These are phyloP conservation scores for Spathaspora girioi DNA, from an alignment of 805 yeast species.

Conservation along the genomic window DNA sequence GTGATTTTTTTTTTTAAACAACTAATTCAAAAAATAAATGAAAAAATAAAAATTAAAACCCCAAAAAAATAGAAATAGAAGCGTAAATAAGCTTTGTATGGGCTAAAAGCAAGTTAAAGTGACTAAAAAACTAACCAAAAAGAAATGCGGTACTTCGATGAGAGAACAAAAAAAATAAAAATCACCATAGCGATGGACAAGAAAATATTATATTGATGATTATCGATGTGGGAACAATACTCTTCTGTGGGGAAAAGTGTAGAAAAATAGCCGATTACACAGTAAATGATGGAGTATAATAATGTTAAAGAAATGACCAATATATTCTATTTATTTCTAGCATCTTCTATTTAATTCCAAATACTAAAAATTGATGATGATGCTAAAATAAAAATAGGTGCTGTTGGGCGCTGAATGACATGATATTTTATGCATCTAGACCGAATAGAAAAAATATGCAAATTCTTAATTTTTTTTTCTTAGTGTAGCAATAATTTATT, in stretches of 20 bases:
- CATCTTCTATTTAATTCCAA: too few relatives aligned
- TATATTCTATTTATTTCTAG: too few relatives aligned
- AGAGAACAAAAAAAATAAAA: too few relatives aligned
- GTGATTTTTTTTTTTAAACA: background rate
- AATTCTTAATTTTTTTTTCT: background rate
- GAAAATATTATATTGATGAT: too few relatives aligned
- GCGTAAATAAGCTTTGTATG: background rate
- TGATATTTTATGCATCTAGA: background rate
- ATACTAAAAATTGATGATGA: too few relatives aligned
- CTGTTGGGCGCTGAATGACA: background rate
- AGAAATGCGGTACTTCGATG: background rate
- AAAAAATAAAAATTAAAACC: background rate
- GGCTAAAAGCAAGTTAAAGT: background rate
- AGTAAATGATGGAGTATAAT: too few relatives aligned
- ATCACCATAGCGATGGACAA: too few relatives aligned
- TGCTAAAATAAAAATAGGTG: background rate
- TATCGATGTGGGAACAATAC: too few relatives aligned
- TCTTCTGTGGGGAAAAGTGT: too few relatives aligned
- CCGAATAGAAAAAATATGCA: background rate
- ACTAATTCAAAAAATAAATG: background rate
- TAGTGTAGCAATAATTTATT: too few relatives aligned
- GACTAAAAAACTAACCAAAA: background rate
- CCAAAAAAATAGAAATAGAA: background rate
- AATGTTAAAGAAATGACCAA: too few relatives aligned
- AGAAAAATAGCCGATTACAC: too few relatives aligned